Conservation (phyloP, 768 basidiomycete genomes). For the Tubosaeta sp. region DNA sequence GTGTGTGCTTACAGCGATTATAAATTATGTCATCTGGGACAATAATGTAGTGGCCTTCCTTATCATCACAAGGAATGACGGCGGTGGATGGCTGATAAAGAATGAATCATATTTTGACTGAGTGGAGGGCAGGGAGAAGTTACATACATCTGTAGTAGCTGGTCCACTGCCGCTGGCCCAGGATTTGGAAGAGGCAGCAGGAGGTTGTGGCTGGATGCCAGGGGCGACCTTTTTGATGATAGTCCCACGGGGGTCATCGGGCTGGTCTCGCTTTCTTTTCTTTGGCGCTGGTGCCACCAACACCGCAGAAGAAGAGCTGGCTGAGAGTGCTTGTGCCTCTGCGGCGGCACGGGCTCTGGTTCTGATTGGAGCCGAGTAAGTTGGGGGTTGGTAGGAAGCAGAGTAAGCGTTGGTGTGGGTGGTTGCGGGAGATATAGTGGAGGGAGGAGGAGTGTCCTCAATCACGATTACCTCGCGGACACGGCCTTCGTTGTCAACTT, state of each 20-base stretch:
- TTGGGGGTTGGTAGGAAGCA: conserved; percentile 74
- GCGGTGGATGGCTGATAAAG: conserved; percentile 56
- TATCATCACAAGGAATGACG: conserved; percentile 83
- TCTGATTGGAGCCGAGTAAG: conserved; percentile 71
- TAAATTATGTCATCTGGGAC: conserved; percentile 86
- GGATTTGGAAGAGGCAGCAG: conserved; percentile 51
- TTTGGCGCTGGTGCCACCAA: conserved; percentile 69
- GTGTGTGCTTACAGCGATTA: conserved; percentile 62
- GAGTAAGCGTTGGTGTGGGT: conserved; percentile 70
- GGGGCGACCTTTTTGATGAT: conserved; percentile 57
- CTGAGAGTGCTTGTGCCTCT: conserved; percentile 74
- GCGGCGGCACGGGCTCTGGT: conserved; percentile 84
- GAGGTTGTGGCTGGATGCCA: conserved; percentile 47
- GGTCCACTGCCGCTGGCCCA: conserved; percentile 66
- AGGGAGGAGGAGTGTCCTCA: conserved; percentile 83
- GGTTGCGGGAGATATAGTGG: conserved; percentile 69
- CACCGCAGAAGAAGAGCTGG: conserved; percentile 58
- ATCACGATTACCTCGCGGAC: conserved; percentile 88
- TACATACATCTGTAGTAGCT: conserved; percentile 64
- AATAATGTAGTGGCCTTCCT: conserved; percentile 98
- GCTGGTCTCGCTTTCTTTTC: conserved; percentile 78
- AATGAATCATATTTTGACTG: conserved; percentile 18
- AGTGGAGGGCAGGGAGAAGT: conserved; percentile 10
- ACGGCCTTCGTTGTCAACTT: conserved; percentile 73
- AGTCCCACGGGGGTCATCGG: conserved; percentile 68